Percentiles rank a stretch among this genome's conserved stretches.
These are phyloP conservation scores for Sporopachydermia quercuum DNA, from an alignment of 805 yeast genomes.

Conservation along the genomic window DNA sequence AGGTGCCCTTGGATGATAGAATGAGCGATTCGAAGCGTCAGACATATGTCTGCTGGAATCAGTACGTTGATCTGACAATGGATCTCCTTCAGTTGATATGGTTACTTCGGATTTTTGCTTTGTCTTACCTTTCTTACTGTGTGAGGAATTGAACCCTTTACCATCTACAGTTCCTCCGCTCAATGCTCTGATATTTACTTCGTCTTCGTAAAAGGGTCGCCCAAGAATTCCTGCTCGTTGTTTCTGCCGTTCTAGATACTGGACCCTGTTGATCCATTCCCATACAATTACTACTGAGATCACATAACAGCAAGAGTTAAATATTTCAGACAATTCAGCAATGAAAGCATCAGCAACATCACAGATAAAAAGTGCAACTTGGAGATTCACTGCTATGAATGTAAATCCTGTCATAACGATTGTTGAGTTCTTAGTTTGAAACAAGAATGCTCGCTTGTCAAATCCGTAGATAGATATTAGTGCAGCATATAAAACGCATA, in stretches of 20 bases:
- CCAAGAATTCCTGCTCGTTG: slow-evolving; percentile 68
- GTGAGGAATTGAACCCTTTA: not conserved
- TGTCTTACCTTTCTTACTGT: slow-evolving; percentile 1
- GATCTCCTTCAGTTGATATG: not conserved
- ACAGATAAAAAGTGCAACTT: slow-evolving; percentile 58
- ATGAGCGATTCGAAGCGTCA: no score
- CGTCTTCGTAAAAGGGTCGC: slow-evolving; percentile 60
- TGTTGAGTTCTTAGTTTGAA: slow-evolving; percentile 26
- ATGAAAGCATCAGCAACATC: slow-evolving; percentile 68
- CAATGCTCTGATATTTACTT: slow-evolving; percentile 15
- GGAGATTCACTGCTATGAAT: slow-evolving; percentile 37
- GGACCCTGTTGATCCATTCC: slow-evolving; percentile 72
- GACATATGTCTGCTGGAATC: no score
- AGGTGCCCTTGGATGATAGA: no score
- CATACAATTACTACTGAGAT: slow-evolving; percentile 62
- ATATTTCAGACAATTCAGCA: slow-evolving; percentile 57
- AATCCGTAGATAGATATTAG: slow-evolving; percentile 41
- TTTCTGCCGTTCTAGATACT: slow-evolving; percentile 36
- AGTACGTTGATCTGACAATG: no score
- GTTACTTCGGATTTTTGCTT: not conserved
- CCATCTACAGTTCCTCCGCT: slow-evolving; percentile 2
- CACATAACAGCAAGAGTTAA: slow-evolving; percentile 57
- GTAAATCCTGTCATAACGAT: slow-evolving; percentile 43
- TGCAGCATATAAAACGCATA: slow-evolving; percentile 53
- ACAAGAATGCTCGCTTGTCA: slow-evolving; percentile 35